Evolutionary conservation across 2,329 filamentous ascomycete species (phyloP).

Genomic region (Monosporascus sp.): DNA sequence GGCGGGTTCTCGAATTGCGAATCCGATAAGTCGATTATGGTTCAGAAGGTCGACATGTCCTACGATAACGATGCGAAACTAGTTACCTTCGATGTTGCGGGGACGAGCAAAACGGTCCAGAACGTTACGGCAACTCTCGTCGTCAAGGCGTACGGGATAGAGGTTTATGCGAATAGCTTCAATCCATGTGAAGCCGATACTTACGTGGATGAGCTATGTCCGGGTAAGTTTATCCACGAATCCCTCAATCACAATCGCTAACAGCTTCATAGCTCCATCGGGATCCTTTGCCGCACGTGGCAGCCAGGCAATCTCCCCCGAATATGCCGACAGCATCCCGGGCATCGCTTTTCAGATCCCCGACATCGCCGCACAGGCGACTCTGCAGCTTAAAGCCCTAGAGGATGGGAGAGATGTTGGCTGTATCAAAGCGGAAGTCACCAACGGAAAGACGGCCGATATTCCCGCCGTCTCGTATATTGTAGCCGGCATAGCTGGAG

Average conservation of each 20-base stretch:
- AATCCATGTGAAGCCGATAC: constrained; percentile 71
- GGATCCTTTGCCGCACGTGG: constrained; percentile 71
- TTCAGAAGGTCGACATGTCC: constrained; percentile 68
- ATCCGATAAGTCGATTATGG: constrained; percentile 53
- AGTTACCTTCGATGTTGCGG: constrained; percentile 77
- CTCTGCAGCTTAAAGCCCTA: constrained; percentile 63
- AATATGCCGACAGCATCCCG: constrained; percentile 72
- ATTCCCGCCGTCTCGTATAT: constrained; percentile 75
- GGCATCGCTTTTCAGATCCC: constrained; percentile 85
- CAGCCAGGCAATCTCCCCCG: constrained; percentile 61
- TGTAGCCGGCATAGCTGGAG: constrained; percentile 79
- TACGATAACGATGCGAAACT: constrained; percentile 72
- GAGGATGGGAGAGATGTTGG: constrained; percentile 61
- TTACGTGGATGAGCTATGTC: constrained; percentile 71
- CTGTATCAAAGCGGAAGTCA: constrained; percentile 75
- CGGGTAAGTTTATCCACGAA: constrained; percentile 47
- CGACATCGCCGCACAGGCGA: constrained; percentile 82
- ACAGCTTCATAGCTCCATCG: constrained; percentile 54
- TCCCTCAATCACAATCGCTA: constrained; percentile 5
- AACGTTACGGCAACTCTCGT: constrained; percentile 74
- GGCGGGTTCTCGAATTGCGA: constrained; percentile 73
- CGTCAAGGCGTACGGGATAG: constrained; percentile 77
- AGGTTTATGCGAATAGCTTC: constrained; percentile 74
- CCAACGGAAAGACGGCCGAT: constrained; percentile 79
- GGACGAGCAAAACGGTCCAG: constrained; percentile 65